Conservation (phyloP, 1,284 basidiomycete genomes). For the Vanrija pseudolonga region DNA sequence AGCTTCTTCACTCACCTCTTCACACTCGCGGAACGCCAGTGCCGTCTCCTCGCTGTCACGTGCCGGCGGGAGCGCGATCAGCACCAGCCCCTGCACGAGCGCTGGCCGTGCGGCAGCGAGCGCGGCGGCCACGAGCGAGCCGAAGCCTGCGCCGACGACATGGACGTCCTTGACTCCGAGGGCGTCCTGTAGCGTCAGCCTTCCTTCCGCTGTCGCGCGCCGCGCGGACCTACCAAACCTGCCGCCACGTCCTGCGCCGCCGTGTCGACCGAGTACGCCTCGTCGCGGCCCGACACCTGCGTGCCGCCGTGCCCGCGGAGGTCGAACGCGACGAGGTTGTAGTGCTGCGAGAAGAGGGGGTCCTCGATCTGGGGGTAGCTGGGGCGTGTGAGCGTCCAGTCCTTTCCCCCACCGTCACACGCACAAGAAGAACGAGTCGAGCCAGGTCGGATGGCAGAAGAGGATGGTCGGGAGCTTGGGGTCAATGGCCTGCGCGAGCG, state of each 20-base stretch:
- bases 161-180: slow-evolving; percentile 18
- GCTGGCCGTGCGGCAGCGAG: slow-evolving; percentile 11
- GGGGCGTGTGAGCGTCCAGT: slow-evolving; percentile 12
- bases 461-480: slow-evolving; percentile 6
- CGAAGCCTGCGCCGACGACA: slow-evolving; percentile 20
- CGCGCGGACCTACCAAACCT: slow-evolving; percentile 15
- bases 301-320: slow-evolving; percentile 25
- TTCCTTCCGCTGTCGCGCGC: background rate
- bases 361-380: slow-evolving; percentile 35
- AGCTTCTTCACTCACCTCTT: slow-evolving; percentile 16
- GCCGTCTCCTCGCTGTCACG: slow-evolving; percentile 10
- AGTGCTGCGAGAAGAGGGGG: slow-evolving; percentile 21
- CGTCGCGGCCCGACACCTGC: slow-evolving; percentile 1
- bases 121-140: slow-evolving; percentile 14
- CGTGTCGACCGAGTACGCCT: slow-evolving; percentile 7
- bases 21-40: slow-evolving; percentile 19
- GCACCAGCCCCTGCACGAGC: slow-evolving; percentile 8
- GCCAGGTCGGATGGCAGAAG: slow-evolving; percentile 17
- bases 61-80: slow-evolving; percentile 15
- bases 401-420: too few relatives aligned
- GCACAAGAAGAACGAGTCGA: slow-evolving; percentile 15
- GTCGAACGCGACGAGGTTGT: slow-evolving; percentile 29
- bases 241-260: slow-evolving; percentile 13
- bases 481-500: background rate
- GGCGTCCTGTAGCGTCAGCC: background rate